Evolutionary conservation across 2,329 filamentous ascomycete species (phyloP), one percentile per base, ranked within the genome.

Genomic region (Cercospora janseana): DNA sequence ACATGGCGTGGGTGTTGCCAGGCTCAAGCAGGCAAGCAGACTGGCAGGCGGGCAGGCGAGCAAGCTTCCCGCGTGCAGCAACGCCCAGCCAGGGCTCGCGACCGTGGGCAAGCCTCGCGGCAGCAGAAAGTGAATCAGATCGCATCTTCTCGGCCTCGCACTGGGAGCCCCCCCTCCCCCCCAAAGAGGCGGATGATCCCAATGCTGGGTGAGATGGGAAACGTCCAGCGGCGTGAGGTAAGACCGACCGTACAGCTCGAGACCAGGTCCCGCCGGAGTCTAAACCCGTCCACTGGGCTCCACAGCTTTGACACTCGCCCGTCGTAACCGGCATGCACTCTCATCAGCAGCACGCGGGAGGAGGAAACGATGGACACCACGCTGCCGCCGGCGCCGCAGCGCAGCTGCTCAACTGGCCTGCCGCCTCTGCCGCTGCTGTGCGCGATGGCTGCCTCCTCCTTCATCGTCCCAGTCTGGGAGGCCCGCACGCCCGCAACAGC

Each of bases 151-250:
- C 27, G 34, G 34, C 34, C 34, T 51, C 46, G 46, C n/a, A n/a
- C n/a, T n/a, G n/a, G n/a, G n/a, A n/a, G n/a, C 24, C 18, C 24
- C 40, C 40, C 31, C 46, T 24, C 37, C 45, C 46, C 47, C 38
- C 43, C 27, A 23, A 42, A 55, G 46, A 53, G 54, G 54, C 54
- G n/a, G n/a, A n/a, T 51, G 54, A 57, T 57, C 54, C 51, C 54
- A 57, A 57, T 54, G 44, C 41, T 49, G 44, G 40, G 16, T 35
- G 41, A 15, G 32, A 28, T 26, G 35, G 34, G 49, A 28, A 40
- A 31, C 37, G 43, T 38, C 37, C 51, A 45, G 46, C 46, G 54
- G 47, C 50, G 49, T 51, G 54, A 56, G 43, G 51, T 51, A 53
- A 51, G 44, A 44, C 47, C n/a, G n/a, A n/a, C n/a, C 46, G 35